phyloP scores from a whole-genome alignment of 768 basidiomycete genomes.

The Russula foetens region DNA sequence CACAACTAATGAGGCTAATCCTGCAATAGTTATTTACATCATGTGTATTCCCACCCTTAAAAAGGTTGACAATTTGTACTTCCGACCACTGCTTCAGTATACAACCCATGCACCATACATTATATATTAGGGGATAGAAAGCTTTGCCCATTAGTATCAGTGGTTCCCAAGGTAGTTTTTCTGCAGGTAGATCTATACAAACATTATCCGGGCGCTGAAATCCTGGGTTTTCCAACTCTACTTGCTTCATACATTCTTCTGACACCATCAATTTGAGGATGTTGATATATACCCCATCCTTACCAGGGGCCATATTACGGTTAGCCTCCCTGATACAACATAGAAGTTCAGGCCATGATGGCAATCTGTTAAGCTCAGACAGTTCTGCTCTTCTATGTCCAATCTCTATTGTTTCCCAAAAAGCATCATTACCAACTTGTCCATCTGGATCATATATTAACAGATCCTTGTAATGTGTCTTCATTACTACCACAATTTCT shows the following conservation, averaged over 20 bases:
- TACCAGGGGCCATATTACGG: neutral
- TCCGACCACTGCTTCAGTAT: slow-evolving; percentile 2
- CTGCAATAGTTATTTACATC: slow-evolving; percentile 11
- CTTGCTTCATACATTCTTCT: neutral
- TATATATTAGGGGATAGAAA: neutral
- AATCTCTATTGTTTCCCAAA: neutral
- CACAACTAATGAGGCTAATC: slow-evolving; percentile 14
- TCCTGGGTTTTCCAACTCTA: neutral
- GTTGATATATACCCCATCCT: neutral
- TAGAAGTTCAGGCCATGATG: neutral
- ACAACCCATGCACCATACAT: neutral
- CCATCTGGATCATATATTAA: neutral
- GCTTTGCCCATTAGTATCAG: neutral
- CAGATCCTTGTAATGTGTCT: neutral
- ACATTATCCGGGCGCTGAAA: neutral
- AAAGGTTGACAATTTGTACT: slow-evolving; percentile 5
- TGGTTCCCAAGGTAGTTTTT: neutral
- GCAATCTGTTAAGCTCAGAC: too few relatives aligned
- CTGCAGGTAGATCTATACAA: neutral
- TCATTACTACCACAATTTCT: too few relatives aligned
- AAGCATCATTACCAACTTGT: neutral
- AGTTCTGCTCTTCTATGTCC: neutral
- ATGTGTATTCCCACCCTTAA: slow-evolving; percentile 16
- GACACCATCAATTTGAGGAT: neutral
- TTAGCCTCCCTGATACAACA: neutral